phyloP scores from a whole-genome alignment of 169 alveolate species.

The Eimeria praecox region DNA sequence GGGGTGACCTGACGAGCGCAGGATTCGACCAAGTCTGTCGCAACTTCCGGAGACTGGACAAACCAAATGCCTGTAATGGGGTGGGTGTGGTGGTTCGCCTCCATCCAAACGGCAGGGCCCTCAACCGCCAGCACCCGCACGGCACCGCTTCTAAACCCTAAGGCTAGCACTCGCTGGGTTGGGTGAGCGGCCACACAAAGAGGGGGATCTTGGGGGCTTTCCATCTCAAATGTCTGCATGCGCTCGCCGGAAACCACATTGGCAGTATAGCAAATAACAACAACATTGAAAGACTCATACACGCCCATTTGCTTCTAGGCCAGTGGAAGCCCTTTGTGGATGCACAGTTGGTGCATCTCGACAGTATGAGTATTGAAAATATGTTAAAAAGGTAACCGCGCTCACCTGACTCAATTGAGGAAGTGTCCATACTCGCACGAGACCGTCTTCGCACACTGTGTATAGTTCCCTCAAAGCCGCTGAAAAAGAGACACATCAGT shows the following conservation, averaged over 20 bases:
- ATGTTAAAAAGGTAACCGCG: not conserved
- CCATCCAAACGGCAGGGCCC: conserved; percentile 79
- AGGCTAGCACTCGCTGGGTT: conserved; percentile 73
- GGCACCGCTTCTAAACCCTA: conserved; percentile 80
- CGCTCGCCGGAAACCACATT: not conserved
- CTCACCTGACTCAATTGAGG: conserved; percentile 76
- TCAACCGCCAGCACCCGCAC: conserved; percentile 75
- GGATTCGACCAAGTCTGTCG: conserved; percentile 26
- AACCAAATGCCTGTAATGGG: conserved; percentile 59
- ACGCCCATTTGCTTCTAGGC: not conserved
- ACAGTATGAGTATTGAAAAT: not conserved
- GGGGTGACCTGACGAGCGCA: not conserved
- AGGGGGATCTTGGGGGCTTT: conserved; percentile 73
- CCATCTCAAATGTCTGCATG: conserved; percentile 79
- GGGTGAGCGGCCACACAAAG: conserved; percentile 78
- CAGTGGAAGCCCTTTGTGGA: not conserved
- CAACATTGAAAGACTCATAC: not conserved
- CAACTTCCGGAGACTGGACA: conserved; percentile 31
- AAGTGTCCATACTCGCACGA: conserved; percentile 79
- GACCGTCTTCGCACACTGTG: conserved; percentile 75
- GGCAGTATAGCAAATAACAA: not conserved
- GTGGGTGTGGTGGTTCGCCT: conserved; percentile 76
- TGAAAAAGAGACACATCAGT: conserved; percentile 21
- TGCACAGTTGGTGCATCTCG: conserved; percentile 9
- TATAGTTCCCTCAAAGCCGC: conserved; percentile 74